These are phyloP conservation scores for Cetraspora pellucida DNA, from an alignment of 192 early-diverging fungal genomes.

Conservation along the genomic window DNA sequence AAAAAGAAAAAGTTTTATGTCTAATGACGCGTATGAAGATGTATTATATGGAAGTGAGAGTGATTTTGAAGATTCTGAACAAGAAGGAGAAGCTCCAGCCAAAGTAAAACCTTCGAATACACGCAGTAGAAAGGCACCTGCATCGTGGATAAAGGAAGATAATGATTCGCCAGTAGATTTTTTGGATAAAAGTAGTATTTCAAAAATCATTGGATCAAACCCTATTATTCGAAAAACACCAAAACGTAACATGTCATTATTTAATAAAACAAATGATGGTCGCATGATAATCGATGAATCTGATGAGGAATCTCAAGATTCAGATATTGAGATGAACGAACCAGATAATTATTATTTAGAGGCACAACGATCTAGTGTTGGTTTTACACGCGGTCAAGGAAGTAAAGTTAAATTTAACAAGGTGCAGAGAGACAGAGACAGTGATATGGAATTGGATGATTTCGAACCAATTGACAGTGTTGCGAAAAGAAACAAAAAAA, in stretches of 20 bases:
- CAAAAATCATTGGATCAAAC: conserved; percentile 54
- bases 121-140: conserved; percentile 40
- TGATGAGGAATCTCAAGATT: conserved; percentile 47
- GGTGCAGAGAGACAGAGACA: conserved; percentile 58
- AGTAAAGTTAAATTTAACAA: conserved; percentile 92
- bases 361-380: conserved; percentile 75
- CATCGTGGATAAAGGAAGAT: conserved; percentile 63
- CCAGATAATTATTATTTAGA: conserved; percentile 87
- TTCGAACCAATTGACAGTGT: conserved; percentile 46
- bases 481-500: conserved; percentile 43
- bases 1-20: conserved; percentile 61
- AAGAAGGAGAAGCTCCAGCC: conserved; percentile 56
- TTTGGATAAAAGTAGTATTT: conserved; percentile 81
- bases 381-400: conserved; percentile 79
- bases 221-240: conserved; percentile 44
- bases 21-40: conserved; percentile 81
- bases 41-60: conserved; percentile 91
- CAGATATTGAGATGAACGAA: conserved; percentile 45
- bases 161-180: conserved; percentile 79
- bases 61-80: conserved; percentile 81
- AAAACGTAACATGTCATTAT: conserved; percentile 51
- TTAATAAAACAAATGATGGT: conserved; percentile 75
- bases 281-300: conserved; percentile 80
- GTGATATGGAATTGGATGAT: conserved; percentile 71
- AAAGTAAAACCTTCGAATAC: conserved; percentile 31